These are phyloP conservation scores for Venturia effusa DNA, from an alignment of 2,329 filamentous ascomycete species.

Conservation along the genomic window DNA sequence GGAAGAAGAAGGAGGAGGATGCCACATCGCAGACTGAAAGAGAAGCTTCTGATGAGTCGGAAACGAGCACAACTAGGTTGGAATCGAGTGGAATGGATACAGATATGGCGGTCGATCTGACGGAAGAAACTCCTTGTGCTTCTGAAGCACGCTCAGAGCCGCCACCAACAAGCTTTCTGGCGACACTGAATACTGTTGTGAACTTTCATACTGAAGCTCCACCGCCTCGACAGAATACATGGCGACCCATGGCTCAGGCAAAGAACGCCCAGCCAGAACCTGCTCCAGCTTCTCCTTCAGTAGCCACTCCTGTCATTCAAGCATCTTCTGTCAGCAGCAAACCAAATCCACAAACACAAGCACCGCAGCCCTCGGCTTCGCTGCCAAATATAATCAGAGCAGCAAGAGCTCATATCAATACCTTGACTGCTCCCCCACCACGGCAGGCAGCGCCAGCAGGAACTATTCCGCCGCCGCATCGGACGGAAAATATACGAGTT, in stretches of 20 bases:
- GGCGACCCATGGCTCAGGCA: neutral
- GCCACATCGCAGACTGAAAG: neutral
- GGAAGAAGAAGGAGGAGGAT: neutral
- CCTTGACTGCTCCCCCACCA: neutral
- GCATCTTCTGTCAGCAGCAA: neutral
- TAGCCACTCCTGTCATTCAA: neutral
- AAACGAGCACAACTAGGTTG: neutral
- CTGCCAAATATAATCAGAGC: neutral
- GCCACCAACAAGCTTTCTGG: neutral
- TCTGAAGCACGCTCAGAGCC: neutral
- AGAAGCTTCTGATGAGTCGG: constrained; percentile 1
- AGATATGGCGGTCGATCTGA: neutral
- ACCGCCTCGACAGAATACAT: neutral
- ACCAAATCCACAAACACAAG: neutral
- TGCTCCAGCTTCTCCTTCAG: neutral
- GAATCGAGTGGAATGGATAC: neutral
- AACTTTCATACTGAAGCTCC: neutral
- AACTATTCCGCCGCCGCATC: neutral
- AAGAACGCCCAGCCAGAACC: neutral
- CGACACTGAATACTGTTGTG: neutral
- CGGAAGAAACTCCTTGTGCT: neutral
- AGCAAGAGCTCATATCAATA: neutral
- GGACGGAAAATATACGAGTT: neutral
- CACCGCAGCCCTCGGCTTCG: neutral
- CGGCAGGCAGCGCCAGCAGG: neutral